Conservation (phyloP, 441 rosid species). For the Populus tomentosa region DNA sequence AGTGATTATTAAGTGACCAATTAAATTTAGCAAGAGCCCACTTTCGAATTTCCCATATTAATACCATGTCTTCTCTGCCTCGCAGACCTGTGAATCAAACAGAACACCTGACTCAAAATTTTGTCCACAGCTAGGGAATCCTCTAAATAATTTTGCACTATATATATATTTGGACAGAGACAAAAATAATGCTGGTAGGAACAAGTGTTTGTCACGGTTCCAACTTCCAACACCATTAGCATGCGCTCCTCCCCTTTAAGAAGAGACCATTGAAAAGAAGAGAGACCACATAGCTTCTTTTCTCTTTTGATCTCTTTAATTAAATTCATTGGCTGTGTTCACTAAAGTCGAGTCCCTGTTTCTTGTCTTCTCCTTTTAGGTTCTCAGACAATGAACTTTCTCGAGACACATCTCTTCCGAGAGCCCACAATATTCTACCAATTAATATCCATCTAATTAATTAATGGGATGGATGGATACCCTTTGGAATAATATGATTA, state of each 20-base stretch:
- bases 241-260: background rate
- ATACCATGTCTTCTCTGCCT: background rate
- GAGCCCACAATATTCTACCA: slow-evolving; percentile 19
- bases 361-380: background rate
- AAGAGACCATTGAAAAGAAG: background rate
- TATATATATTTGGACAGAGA: no score
- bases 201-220: slow-evolving; percentile 11
- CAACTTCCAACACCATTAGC: slow-evolving; percentile 15
- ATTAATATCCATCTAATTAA: slow-evolving; percentile 5
- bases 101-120: background rate
- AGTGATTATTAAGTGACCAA: background rate
- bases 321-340: slow-evolving; percentile 6
- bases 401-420: slow-evolving; percentile 8
- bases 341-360: background rate
- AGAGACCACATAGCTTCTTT: no score
- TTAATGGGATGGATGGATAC: background rate
- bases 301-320: background rate
- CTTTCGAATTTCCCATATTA: no score
- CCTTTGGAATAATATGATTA: no score
- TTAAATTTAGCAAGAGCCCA: no score
- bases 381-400: slow-evolving; percentile 10
- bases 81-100: background rate
- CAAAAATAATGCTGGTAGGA: no score
- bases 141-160: no score
- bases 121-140: no score